These are phyloP conservation scores for Leccinum subtestaceum DNA, from an alignment of 768 basidiomycete species.

Conservation along the genomic window DNA sequence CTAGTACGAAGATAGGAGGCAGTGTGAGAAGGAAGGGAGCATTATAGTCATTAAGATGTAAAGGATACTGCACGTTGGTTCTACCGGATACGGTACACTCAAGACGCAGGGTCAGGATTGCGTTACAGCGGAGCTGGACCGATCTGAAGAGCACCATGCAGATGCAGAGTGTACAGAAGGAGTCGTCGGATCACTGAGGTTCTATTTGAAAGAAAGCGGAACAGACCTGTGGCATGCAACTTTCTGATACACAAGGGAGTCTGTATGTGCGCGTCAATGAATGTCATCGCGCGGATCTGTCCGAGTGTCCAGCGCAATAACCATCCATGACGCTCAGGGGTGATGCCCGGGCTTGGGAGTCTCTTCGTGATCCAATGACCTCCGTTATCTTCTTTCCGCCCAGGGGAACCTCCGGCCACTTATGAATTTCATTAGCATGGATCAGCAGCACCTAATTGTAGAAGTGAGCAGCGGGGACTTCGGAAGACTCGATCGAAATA, in stretches of 20 bases:
- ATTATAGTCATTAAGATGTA: conserved; percentile 10
- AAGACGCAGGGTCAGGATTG: conserved; percentile 28
- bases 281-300: conserved; percentile 22
- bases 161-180: conserved; percentile 31
- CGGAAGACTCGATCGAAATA: conserved; percentile 48
- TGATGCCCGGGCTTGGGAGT: conserved; percentile 16
- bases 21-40: conserved; percentile 12
- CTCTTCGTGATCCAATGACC: conserved; percentile 8
- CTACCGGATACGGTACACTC: conserved; percentile 26
- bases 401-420: conserved; percentile 30
- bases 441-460: conserved; percentile 12
- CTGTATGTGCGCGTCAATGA: conserved; percentile 30
- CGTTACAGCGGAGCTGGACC: conserved; percentile 28
- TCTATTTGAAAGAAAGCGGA: conserved; percentile 18
- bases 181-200: conserved; percentile 17
- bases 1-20: conserved; percentile 32
- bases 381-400: conserved; percentile 25
- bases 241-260: conserved; percentile 37
- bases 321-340: conserved; percentile 22
- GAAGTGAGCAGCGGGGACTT: conserved; percentile 28
- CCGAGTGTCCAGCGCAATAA: conserved; percentile 27
- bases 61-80: conserved; percentile 35
- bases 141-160: conserved; percentile 33
- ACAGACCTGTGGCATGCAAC: conserved; percentile 32
- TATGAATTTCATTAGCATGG: conserved; percentile 6